Evolutionary conservation across 2,329 filamentous ascomycete species (phyloP).

Genomic region (Parastagonospora nodorum): DNA sequence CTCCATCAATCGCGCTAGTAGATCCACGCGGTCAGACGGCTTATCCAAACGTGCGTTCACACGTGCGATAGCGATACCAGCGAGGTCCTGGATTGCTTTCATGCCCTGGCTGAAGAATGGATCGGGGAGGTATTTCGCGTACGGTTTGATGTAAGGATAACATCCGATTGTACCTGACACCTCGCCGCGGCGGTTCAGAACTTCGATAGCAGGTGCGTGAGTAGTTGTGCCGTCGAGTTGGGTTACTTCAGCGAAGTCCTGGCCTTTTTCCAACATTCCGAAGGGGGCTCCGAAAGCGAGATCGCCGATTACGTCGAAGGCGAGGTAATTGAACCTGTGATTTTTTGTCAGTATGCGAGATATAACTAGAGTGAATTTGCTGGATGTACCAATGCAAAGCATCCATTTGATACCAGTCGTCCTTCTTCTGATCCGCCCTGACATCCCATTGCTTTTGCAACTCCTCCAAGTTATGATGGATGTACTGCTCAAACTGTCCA

Average conservation of each 20-base stretch:
- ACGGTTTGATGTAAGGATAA: conserved; percentile 75
- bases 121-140: conserved; percentile 79
- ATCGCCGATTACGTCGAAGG: conserved; percentile 59
- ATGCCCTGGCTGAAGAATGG: conserved; percentile 79
- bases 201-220: conserved; percentile 81
- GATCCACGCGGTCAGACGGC: conserved; percentile 70
- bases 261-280: conserved; percentile 78
- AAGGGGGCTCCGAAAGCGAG: conserved; percentile 78
- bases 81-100: conserved; percentile 76
- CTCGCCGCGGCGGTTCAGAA: conserved; percentile 85
- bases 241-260: conserved; percentile 75
- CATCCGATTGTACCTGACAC: conserved; percentile 81
- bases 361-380: background rate
- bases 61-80: conserved; percentile 84
- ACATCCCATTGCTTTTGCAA: conserved; percentile 76
- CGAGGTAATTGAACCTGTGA: conserved; percentile 69
- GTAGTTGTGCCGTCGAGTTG: conserved; percentile 38
- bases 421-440: conserved; percentile 59
- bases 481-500: conserved; percentile 85
- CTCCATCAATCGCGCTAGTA: conserved; percentile 83
- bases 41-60: conserved; percentile 73
- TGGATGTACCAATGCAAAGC: conserved; percentile 65
- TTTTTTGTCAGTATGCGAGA: background rate
- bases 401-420: conserved; percentile 68
- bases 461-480: conserved; percentile 75